These are phyloP conservation scores for Xylariaceae sp. DNA, from an alignment of 2,329 filamentous ascomycete genomes.

Conservation along the genomic window DNA sequence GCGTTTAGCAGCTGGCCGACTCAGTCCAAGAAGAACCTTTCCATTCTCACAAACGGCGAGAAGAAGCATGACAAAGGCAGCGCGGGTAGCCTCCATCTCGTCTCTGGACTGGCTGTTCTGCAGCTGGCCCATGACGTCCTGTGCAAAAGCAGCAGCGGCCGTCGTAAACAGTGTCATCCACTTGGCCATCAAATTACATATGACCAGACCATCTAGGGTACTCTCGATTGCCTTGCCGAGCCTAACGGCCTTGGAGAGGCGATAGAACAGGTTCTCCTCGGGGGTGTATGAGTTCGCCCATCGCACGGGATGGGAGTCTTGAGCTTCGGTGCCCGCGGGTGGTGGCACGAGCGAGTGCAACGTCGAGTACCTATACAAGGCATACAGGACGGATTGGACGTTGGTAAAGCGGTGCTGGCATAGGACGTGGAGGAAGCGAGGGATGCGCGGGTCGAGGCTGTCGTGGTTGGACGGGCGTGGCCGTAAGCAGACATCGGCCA, in stretches of 20 bases:
- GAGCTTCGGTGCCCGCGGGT: slow-evolving; percentile 17
- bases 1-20: slow-evolving; percentile 50
- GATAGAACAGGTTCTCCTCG: slow-evolving; percentile 90
- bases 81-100: slow-evolving; percentile 55
- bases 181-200: slow-evolving; percentile 45
- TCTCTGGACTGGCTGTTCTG: slow-evolving; percentile 42
- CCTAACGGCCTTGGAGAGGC: slow-evolving; percentile 81
- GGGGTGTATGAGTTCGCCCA: slow-evolving; percentile 56
- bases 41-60: slow-evolving; percentile 57
- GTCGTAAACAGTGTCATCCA: slow-evolving; percentile 57
- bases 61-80: slow-evolving; percentile 59
- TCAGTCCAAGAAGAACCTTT: slow-evolving; percentile 48
- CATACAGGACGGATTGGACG: slow-evolving; percentile 48
- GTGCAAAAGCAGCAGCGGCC: slow-evolving; percentile 43
- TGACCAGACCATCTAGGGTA: slow-evolving; percentile 42
- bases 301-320: slow-evolving; percentile 25
- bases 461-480: slow-evolving; percentile 44
- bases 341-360: slow-evolving; percentile 38
- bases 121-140: slow-evolving; percentile 42
- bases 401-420: slow-evolving; percentile 47
- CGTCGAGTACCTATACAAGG: slow-evolving; percentile 53
- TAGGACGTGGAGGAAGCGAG: slow-evolving; percentile 54
- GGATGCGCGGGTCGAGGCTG: slow-evolving; percentile 53
- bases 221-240: slow-evolving; percentile 45
- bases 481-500: slow-evolving; percentile 55